Evolutionary conservation across 2,329 filamentous ascomycete species (phyloP), one percentile per base, ranked within the genome.

Genomic region (Diaporthe sp.): DNA sequence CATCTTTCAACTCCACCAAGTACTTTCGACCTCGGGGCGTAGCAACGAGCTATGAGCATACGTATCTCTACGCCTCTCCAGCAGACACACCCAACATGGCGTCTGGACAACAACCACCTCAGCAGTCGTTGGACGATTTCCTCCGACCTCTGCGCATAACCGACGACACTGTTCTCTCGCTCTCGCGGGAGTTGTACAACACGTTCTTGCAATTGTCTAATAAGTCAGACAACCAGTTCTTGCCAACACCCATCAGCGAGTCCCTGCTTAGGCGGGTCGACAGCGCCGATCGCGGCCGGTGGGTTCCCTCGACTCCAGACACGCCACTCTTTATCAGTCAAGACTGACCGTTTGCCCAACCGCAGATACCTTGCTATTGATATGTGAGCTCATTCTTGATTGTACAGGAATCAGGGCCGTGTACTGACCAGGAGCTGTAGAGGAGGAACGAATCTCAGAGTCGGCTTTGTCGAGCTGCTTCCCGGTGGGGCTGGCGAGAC

Each of bases 361-460:
- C 68, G 31, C 79, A 92, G 90, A 77, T 89, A 90, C 83, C 88
- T 89, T 77, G 92, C 87, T 75, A 92, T 92, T 83, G 93, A 91
- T 84, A 92, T 91, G 92, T 93, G 84, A 88, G 89, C 79, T 79
- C 78, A 65, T 67, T 65, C 37, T 57, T 39, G 83, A 81, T 78
- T 86, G n/a, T 9, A 39, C 44, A 74, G 81, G 77, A 71, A 34
- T 15, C 28, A 31, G 13, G 15, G 19, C 22, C 8, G n/a, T 46
- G 59, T 67, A 76, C 73, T 82, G 67, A 77, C 71, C 51, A 74
- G 17, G 74, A 17, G 13, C 79, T 78, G 79, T 79, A 92, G 91
- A 77, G 92, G 92, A 77, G 92, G 92, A 10, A 92, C 92, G 10
- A 94, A 94, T 79, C 85, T 94, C 58, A 87, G 92, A 80, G 92